Conservation (phyloP, 2,329 filamentous ascomycete genomes). For the Beauveria sp. region DNA sequence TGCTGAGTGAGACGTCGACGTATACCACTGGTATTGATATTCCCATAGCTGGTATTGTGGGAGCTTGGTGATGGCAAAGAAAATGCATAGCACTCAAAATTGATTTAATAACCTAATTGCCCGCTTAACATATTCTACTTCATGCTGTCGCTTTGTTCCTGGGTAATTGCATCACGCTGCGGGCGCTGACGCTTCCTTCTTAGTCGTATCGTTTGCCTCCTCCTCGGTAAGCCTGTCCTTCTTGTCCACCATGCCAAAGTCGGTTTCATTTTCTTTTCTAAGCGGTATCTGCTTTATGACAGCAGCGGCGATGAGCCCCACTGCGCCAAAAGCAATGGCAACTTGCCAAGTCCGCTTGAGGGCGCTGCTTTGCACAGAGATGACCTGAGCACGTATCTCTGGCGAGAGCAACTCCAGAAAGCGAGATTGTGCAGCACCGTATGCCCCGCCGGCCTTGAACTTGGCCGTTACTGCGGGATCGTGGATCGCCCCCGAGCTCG, state of each 20-base stretch:
- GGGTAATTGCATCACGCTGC: not conserved
- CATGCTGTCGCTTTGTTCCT: not conserved
- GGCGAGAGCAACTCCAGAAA: not conserved
- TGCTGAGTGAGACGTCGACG: constrained; percentile 44
- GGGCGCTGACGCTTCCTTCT: not conserved
- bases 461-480: constrained; percentile 10
- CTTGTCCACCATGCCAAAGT: constrained; percentile 7
- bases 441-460: constrained; percentile 15
- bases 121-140: not conserved
- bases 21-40: constrained; percentile 45
- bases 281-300: constrained; percentile 5
- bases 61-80: constrained; percentile 9
- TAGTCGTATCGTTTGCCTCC: not conserved
- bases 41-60: constrained; percentile 31
- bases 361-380: constrained; percentile 14
- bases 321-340: constrained; percentile 20
- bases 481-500: constrained; percentile 12
- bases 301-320: constrained; percentile 15
- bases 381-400: constrained; percentile 15
- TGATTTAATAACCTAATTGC: too few species aligned
- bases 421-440: not conserved
- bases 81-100: too few species aligned
- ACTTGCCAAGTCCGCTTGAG: constrained; percentile 20
- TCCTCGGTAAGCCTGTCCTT: not conserved
- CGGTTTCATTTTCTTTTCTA: constrained; percentile 5